Evolutionary conservation across 306 rosid genomes (phyloP).

Genomic region (Cyclanthera cordifolia): DNA sequence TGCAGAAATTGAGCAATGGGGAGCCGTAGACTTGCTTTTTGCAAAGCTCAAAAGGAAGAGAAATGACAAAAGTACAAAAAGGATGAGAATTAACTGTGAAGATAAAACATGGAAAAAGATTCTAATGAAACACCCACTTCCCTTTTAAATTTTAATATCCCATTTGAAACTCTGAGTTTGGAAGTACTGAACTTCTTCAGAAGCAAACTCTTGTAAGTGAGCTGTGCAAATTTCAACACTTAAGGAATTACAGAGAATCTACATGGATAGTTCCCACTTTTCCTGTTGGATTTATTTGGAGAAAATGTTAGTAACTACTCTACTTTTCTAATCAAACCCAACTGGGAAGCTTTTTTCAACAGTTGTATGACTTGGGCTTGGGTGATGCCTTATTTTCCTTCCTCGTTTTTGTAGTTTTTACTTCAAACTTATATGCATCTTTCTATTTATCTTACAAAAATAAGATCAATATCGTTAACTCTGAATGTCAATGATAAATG

Average conservation of each 20-base stretch:
- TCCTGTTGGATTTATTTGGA: neutral
- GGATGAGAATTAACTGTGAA: neutral
- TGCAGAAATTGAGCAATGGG: neutral
- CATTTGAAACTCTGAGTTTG: neutral
- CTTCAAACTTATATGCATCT: neutral
- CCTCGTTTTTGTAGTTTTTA: neutral
- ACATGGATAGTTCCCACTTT: neutral
- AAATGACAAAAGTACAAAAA: neutral
- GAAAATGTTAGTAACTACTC: neutral
- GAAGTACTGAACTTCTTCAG: slow-evolving; percentile 6
- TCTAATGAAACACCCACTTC: slow-evolving; percentile 1
- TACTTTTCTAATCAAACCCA: neutral
- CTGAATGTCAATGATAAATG: neutral
- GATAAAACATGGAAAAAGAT: neutral
- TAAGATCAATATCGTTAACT: neutral
- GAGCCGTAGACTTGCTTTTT: neutral
- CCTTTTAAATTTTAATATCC: neutral
- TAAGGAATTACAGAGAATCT: neutral
- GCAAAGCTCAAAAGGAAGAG: neutral
- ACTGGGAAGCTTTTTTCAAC: neutral
- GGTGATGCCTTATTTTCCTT: neutral
- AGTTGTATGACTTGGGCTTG: neutral
- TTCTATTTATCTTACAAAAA: neutral
- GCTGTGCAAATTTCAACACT: slow-evolving; percentile 6
- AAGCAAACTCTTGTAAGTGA: neutral